A percentile compares a stretch with the other conserved stretches of the same genome.
phyloP scores from a whole-genome alignment of 148 eudicot genomes.

The Gaultheria prostrata region DNA sequence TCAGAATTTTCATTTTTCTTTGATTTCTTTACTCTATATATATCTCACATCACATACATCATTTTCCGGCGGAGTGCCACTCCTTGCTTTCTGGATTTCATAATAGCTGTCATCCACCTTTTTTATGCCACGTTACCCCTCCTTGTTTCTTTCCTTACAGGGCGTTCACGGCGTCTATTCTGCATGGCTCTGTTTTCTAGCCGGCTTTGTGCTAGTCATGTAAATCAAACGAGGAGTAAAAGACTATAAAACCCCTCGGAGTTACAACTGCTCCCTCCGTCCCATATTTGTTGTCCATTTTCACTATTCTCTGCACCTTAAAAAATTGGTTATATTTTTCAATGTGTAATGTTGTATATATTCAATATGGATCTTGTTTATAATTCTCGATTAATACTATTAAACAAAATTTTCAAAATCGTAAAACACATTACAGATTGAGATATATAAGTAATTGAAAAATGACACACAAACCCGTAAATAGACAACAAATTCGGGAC shows the following conservation, averaged over 20 bases:
- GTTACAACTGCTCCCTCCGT: too few relatives aligned
- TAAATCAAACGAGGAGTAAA: not conserved
- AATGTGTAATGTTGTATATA: too few relatives aligned
- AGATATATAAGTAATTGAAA: too few relatives aligned
- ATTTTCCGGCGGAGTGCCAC: slow-evolving; percentile 39
- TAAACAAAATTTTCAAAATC: too few relatives aligned
- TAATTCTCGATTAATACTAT: too few relatives aligned
- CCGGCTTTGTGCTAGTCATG: not conserved
- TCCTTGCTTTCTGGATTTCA: slow-evolving; percentile 34
- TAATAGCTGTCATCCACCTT: slow-evolving; percentile 43
- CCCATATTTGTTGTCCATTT: too few relatives aligned
- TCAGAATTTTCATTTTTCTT: not conserved
- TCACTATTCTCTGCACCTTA: too few relatives aligned
- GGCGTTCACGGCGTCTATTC: not conserved
- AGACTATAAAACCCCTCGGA: not conserved
- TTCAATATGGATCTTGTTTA: too few relatives aligned
- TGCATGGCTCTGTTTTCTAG: slow-evolving; percentile 5
- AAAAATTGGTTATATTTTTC: too few relatives aligned
- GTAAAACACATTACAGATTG: too few relatives aligned
- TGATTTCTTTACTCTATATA: not conserved
- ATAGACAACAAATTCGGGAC: too few relatives aligned
- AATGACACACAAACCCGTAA: too few relatives aligned
- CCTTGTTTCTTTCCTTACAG: not conserved
- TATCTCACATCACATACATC: slow-evolving; percentile 25
- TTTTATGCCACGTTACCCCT: slow-evolving; percentile 32